phyloP scores from a whole-genome alignment of 2,329 filamentous ascomycete genomes.

The Penicillium vulpinum region DNA sequence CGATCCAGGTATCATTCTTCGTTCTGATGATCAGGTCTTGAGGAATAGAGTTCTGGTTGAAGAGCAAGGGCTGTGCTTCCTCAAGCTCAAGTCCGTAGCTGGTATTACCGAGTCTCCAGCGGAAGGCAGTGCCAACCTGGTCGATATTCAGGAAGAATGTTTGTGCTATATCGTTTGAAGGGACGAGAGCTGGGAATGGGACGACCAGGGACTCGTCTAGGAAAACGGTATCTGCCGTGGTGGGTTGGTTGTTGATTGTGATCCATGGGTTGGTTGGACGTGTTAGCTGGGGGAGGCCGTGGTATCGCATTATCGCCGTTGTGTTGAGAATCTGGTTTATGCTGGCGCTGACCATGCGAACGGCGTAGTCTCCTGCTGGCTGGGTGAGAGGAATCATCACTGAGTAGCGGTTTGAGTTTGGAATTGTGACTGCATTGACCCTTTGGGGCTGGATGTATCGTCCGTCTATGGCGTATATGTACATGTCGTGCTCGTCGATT shows the following conservation, averaged over 20 bases:
- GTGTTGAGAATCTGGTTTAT: slow-evolving; percentile 58
- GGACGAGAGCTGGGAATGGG: slow-evolving; percentile 51
- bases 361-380: slow-evolving; percentile 52
- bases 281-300: slow-evolving; percentile 17
- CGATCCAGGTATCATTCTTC: slow-evolving; percentile 54
- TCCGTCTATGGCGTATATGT: slow-evolving; percentile 49
- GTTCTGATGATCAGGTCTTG: slow-evolving; percentile 50
- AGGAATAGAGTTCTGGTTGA: slow-evolving; percentile 31
- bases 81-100: slow-evolving; percentile 28
- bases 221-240: slow-evolving; percentile 44
- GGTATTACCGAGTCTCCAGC: slow-evolving; percentile 28
- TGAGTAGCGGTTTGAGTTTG: slow-evolving; percentile 44
- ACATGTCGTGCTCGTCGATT: slow-evolving; percentile 49
- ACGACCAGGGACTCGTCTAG: slow-evolving; percentile 48
- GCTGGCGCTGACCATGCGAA: slow-evolving; percentile 54
- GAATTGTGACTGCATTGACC: slow-evolving; percentile 39
- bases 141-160: slow-evolving; percentile 32
- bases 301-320: slow-evolving; percentile 52
- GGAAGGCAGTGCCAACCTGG: slow-evolving; percentile 23
- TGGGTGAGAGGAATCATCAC: slow-evolving; percentile 48
- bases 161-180: slow-evolving; percentile 47
- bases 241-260: slow-evolving; percentile 50
- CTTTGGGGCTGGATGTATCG: slow-evolving; percentile 43
- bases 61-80: slow-evolving; percentile 25
- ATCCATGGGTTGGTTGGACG: slow-evolving; percentile 47